phyloP scores from a whole-genome alignment of 2,329 filamentous ascomycete genomes.

The Pseudocercospora eumusae region DNA sequence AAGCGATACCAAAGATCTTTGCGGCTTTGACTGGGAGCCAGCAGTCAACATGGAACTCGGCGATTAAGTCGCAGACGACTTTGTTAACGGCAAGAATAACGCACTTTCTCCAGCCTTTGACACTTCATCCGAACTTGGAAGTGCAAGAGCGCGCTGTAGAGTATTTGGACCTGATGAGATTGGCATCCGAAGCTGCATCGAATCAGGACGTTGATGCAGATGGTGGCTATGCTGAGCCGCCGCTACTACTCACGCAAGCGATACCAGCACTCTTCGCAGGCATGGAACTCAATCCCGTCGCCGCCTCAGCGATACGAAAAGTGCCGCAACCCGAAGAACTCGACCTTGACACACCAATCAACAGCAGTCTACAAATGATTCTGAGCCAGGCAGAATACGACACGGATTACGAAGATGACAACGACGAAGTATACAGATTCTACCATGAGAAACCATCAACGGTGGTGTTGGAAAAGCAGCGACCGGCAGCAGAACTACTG shows the following conservation, averaged over 20 bases:
- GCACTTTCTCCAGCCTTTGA: conserved; percentile 76
- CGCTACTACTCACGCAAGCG: conserved; percentile 83
- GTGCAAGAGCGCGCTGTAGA: conserved; percentile 94
- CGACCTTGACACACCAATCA: conserved; percentile 80
- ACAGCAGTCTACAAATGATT: conserved; percentile 68
- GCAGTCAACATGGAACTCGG: conserved; percentile 66
- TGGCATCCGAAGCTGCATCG: conserved; percentile 78
- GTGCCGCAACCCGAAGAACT: conserved; percentile 76
- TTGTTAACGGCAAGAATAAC: conserved; percentile 80
- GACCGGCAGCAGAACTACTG: conserved; percentile 48
- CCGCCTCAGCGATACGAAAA: conserved; percentile 76
- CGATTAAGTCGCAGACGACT: conserved; percentile 71
- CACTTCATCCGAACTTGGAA: conserved; percentile 81
- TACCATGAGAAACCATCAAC: conserved; percentile 47
- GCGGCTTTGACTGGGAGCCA: conserved; percentile 68
- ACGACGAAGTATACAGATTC: conserved; percentile 50
- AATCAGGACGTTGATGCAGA: conserved; percentile 60
- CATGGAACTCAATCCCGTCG: conserved; percentile 89
- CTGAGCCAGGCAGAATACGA: conserved; percentile 57
- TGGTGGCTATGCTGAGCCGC: conserved; percentile 71
- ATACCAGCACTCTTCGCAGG: conserved; percentile 85
- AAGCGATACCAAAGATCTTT: conserved; percentile 85
- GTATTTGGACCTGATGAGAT: conserved; percentile 82
- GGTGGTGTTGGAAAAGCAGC: conserved; percentile 23
- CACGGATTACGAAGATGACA: conserved; percentile 43